These are phyloP conservation scores for Grammothele lineata DNA, from an alignment of 768 basidiomycete species.

Conservation along the genomic window DNA sequence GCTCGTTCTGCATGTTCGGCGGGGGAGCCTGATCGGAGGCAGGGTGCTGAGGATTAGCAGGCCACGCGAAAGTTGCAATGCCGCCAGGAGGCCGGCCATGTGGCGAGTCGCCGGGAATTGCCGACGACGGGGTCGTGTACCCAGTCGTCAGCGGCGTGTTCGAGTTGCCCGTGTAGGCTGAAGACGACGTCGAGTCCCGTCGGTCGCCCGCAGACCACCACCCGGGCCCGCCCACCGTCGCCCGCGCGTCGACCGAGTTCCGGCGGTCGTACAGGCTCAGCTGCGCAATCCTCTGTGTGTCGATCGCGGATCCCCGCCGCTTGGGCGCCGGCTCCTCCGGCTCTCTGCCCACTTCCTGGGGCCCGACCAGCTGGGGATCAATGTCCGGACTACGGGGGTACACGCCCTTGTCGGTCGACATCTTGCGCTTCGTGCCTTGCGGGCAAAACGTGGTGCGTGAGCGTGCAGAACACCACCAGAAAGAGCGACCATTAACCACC, in stretches of 20 bases:
- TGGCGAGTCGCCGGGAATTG: conserved; percentile 60
- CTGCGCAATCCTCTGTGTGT: conserved; percentile 71
- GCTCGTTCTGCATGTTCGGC: conserved; percentile 30
- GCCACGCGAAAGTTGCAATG: conserved; percentile 73
- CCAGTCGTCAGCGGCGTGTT: conserved; percentile 42
- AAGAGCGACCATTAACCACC: conserved; percentile 28
- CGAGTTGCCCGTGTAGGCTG: conserved; percentile 46
- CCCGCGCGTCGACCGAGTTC: conserved; percentile 67
- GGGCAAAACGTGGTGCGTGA: conserved; percentile 19
- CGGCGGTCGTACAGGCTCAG: conserved; percentile 76
- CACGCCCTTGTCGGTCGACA: conserved; percentile 61
- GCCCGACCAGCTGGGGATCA: conserved; percentile 64
- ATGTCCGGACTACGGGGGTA: conserved; percentile 56
- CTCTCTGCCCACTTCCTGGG: conserved; percentile 64
- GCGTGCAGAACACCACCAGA: conserved; percentile 9
- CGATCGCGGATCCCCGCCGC: conserved; percentile 79
- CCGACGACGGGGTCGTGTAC: conserved; percentile 35
- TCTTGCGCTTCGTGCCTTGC: conserved; percentile 80
- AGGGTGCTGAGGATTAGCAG: conserved; percentile 35
- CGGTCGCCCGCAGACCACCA: conserved; percentile 52
- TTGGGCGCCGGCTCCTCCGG: conserved; percentile 72
- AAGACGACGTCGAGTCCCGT: conserved; percentile 65
- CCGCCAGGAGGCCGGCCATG: conserved; percentile 58
- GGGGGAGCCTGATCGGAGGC: conserved; percentile 34
- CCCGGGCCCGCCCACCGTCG: conserved; percentile 47